Conservation (phyloP, 805 yeast species). For the Saccharomycopsis babjevae region DNA sequence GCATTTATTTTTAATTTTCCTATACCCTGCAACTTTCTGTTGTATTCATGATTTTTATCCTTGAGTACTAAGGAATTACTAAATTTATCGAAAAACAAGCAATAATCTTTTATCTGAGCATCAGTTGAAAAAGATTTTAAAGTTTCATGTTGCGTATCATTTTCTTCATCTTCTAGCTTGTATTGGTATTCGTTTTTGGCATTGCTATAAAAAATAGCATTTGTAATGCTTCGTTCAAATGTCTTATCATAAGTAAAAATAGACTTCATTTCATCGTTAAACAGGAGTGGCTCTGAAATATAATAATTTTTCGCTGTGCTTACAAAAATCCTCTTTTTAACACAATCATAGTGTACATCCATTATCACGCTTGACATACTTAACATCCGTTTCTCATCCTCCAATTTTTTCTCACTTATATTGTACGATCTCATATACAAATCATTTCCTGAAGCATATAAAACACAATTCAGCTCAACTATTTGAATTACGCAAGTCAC, state of each 20-base stretch:
- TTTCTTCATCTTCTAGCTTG: not conserved
- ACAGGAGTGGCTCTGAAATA: not conserved
- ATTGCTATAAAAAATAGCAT: not conserved
- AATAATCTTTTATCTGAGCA: not conserved
- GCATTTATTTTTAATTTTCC: not conserved
- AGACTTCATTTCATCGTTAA: not conserved
- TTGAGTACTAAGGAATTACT: not conserved
- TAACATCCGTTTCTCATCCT: not conserved
- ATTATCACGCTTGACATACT: not conserved
- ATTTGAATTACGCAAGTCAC: not conserved
- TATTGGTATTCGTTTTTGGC: not conserved
- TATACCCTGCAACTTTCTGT: not conserved
- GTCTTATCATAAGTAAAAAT: not conserved
- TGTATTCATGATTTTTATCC: not conserved
- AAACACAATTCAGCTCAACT: not conserved
- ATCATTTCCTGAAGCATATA: not conserved
- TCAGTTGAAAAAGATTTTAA: not conserved
- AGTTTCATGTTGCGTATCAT: not conserved
- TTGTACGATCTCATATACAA: not conserved
- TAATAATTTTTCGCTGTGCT: not conserved
- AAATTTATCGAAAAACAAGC: not conserved
- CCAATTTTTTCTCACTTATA: not conserved
- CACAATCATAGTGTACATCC: not conserved
- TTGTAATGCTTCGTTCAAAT: not conserved
- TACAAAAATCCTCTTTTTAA: not conserved